Percentiles rank a stretch among this genome's conserved stretches.
Conservation (phyloP, 495 filamentous ascomycete genomes). For the Talaromyces stipitatus region DNA sequence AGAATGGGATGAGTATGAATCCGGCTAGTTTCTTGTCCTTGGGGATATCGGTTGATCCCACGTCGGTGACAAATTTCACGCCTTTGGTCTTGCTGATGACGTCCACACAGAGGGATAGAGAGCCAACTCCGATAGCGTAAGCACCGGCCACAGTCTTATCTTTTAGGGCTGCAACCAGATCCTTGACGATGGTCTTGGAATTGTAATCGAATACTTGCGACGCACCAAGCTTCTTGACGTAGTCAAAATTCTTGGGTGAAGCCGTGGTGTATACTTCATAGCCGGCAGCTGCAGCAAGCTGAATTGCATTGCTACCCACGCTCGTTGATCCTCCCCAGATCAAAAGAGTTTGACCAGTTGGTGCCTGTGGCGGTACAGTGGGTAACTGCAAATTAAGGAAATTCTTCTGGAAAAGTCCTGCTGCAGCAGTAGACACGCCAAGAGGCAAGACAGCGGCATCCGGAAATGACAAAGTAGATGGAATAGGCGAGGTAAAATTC, state of each 20-base stretch:
- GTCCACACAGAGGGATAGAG: not conserved
- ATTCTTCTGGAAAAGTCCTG: slow-evolving; percentile 10
- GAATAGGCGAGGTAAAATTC: slow-evolving; percentile 18
- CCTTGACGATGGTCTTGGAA: slow-evolving; percentile 22
- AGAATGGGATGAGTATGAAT: not conserved
- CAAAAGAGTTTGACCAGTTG: slow-evolving; percentile 14
- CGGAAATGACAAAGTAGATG: slow-evolving; percentile 26
- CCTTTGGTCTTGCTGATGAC: not conserved
- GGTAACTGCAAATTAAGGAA: not conserved
- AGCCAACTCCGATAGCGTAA: not conserved
- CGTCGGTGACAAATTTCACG: slow-evolving; percentile 1
- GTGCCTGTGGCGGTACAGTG: slow-evolving; percentile 6
- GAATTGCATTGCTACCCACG: slow-evolving; percentile 33
- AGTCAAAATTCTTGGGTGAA: slow-evolving; percentile 33
- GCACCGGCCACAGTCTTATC: not conserved
- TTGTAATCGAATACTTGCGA: slow-evolving; percentile 37
- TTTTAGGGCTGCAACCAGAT: not conserved
- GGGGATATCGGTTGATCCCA: slow-evolving; percentile 3
- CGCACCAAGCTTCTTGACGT: slow-evolving; percentile 37
- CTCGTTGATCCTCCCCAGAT: slow-evolving; percentile 45
- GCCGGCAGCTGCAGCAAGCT: slow-evolving; percentile 31
- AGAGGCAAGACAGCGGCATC: slow-evolving; percentile 33
- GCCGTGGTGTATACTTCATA: slow-evolving; percentile 40
- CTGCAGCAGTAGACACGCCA: slow-evolving; percentile 22
- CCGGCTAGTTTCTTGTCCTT: not conserved